Evolutionary conservation across 2,329 filamentous ascomycete species (phyloP), one percentile per base, ranked within the genome.

Genomic region (Penicillium aurantiogriseum): DNA sequence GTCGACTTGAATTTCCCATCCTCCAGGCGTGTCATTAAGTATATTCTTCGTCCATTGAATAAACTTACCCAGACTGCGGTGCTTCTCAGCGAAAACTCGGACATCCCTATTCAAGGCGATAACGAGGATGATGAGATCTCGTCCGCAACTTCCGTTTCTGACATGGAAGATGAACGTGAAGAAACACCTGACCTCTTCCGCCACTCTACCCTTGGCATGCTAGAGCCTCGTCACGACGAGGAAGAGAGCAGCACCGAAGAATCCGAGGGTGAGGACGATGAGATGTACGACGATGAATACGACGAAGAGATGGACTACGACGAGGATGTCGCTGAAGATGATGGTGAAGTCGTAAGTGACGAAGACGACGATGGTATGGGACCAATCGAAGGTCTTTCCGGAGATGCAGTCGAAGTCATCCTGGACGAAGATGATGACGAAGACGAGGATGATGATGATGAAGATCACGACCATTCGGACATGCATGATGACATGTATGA

Each of bases 161-260:
- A 96, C 62, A 80, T 92, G 50, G 90, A 92, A 40, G 90, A 92
- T 60, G 88, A 91, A 55, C 88, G 92, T 44, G 92, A 96, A 74
- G 94, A 97, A 72, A 99, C 95, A 5, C 94, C 95, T 31, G 94
- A 99, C 76, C 83, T 99, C 21, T 97, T 97, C 79, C 89, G 95
- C 52, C 96, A 97, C 74, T 97, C 94, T 2, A 91, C 95, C 1
- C 81, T 99, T 23, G 93, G 94, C 49, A 95, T 97, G 87, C 87
- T 97, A 52, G 94, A 97, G 72, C 88, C 90, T 63, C 85, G 88
- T 49, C 85, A 89, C 57, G 88, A 92, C 57, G 88, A 92, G 59
- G 88, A 90, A 59, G 91, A 93, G 62, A 92, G 91, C 49, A 91
- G 90, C 35, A 89, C 91, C 33, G 87, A 87, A 60, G 80, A 79